Evolutionary conservation across 2,329 filamentous ascomycete species (phyloP).

Genomic region (Sordariomycetes sp.): DNA sequence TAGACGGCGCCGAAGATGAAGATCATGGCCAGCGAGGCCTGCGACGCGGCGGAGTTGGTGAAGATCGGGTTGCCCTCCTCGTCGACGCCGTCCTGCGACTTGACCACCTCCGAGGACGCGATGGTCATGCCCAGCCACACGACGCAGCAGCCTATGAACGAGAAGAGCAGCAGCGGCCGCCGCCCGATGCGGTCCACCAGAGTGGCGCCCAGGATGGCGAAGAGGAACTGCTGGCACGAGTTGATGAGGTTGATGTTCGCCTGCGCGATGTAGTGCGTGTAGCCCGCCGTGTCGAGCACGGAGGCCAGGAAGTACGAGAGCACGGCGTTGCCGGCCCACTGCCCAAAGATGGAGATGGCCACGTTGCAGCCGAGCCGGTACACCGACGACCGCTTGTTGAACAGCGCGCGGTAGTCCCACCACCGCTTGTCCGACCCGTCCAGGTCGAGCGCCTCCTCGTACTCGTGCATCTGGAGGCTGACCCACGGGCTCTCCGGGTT

Average conservation of each 20-base stretch:
- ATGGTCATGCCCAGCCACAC: conserved; percentile 41
- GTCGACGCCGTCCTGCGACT: conserved; percentile 17
- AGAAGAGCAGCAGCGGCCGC: conserved; percentile 39
- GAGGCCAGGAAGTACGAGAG: conserved; percentile 37
- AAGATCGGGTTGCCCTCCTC: conserved; percentile 12
- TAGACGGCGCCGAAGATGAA: conserved; percentile 44
- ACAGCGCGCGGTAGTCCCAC: conserved; percentile 35
- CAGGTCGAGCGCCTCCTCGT: conserved; percentile 27
- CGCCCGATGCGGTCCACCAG: conserved; percentile 40
- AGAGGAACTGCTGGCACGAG: conserved; percentile 36
- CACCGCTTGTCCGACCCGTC: conserved; percentile 33
- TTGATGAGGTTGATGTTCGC: conserved; percentile 42
- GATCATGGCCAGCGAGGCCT: conserved; percentile 38
- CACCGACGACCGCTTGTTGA: conserved; percentile 25
- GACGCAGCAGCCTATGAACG: conserved; percentile 33
- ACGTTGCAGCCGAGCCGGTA: conserved; percentile 29
- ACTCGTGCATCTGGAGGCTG: conserved; percentile 30
- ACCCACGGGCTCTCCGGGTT: conserved; percentile 33
- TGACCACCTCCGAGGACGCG: conserved; percentile 25
- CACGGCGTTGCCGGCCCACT: conserved; percentile 32
- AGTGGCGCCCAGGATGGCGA: conserved; percentile 35
- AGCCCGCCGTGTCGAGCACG: conserved; percentile 39
- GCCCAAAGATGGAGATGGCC: conserved; percentile 29
- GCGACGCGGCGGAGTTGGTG: conserved; percentile 26
- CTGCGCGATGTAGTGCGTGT: conserved; percentile 24